A percentile compares a stretch with the other conserved stretches of the same genome.
Evolutionary conservation across 2,329 filamentous ascomycete species (phyloP).

Genomic region (Ascochyta viciae-villosae): DNA sequence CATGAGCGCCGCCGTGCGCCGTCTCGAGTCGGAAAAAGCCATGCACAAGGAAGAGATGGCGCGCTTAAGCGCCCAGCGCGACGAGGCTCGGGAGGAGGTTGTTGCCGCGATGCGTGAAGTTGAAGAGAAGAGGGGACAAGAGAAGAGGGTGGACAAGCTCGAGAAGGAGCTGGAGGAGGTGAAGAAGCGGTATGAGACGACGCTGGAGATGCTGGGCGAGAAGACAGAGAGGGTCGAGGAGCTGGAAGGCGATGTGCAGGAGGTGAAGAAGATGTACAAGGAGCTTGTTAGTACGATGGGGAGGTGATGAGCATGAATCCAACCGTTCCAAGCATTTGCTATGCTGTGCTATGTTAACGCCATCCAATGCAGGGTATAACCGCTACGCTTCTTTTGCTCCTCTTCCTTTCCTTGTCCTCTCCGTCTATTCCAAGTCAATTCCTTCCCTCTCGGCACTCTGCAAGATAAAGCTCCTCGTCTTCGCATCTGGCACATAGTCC

Average conservation of each 20-base stretch:
- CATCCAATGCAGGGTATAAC: conserved; percentile 17
- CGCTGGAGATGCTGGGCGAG: conserved; percentile 92
- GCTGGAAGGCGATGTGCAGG: conserved; percentile 83
- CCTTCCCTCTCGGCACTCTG: conserved; percentile 84
- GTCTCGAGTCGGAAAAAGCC: conserved; percentile 90
- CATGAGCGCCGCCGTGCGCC: conserved; percentile 91
- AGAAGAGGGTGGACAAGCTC: conserved; percentile 67
- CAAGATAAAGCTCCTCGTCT: conserved; percentile 80
- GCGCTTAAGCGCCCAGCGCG: conserved; percentile 81
- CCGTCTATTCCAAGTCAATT: conserved; percentile 63
- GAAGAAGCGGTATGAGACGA: conserved; percentile 83
- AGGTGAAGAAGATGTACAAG: conserved; percentile 95
- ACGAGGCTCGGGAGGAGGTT: conserved; percentile 92
- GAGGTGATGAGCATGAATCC: background rate
- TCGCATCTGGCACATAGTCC: conserved; percentile 84
- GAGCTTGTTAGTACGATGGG: conserved; percentile 83
- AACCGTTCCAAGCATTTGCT: background rate
- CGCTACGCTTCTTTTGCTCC: background rate
- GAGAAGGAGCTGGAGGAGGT: conserved; percentile 73
- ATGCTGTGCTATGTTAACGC: conserved; percentile 6
- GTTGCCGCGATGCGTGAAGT: conserved; percentile 86
- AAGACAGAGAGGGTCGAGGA: conserved; percentile 96
- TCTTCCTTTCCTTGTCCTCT: background rate
- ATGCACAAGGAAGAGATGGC: conserved; percentile 85
- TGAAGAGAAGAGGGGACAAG: conserved; percentile 70